Evolutionary conservation across 2,329 filamentous ascomycete genomes (phyloP).

Genomic region (Samsoniella hepiali): DNA sequence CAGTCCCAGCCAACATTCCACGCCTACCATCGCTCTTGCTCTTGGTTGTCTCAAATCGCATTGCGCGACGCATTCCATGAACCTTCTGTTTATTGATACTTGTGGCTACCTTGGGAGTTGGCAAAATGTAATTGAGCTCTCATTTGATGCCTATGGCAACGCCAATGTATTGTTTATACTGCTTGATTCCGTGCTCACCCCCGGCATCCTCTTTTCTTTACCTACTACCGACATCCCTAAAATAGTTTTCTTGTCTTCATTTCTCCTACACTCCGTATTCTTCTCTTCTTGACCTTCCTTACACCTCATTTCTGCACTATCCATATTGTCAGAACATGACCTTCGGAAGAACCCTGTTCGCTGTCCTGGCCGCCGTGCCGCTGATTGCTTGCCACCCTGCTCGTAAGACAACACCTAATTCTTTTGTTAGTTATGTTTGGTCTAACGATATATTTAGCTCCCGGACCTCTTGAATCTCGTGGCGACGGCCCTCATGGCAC

Average conservation of each 20-base stretch:
- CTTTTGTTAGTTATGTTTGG: not conserved
- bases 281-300: constrained; percentile 1
- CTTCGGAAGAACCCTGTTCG: constrained; percentile 24
- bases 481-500: constrained; percentile 36
- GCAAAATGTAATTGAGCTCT: not conserved
- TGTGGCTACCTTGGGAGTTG: not conserved
- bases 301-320: constrained; percentile 10
- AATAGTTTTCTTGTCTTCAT: not conserved
- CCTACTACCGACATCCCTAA: constrained; percentile 2
- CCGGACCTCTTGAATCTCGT: constrained; percentile 26
- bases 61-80: constrained; percentile 15
- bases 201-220: not conserved
- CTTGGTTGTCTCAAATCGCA: not conserved
- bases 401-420: constrained; percentile 21
- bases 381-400: constrained; percentile 25
- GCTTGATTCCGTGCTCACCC: not conserved
- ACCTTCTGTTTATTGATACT: constrained; percentile 14
- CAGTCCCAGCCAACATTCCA: constrained; percentile 16
- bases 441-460: not conserved
- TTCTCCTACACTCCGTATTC: not conserved
- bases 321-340: constrained; percentile 23
- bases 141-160: not conserved
- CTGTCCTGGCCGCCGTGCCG: constrained; percentile 25
- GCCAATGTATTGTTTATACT: not conserved
- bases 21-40: not conserved